Evolutionary conservation across 441 rosid species (phyloP), one percentile per base, ranked within the genome.

Genomic region (Bruguiera hainesii): DNA sequence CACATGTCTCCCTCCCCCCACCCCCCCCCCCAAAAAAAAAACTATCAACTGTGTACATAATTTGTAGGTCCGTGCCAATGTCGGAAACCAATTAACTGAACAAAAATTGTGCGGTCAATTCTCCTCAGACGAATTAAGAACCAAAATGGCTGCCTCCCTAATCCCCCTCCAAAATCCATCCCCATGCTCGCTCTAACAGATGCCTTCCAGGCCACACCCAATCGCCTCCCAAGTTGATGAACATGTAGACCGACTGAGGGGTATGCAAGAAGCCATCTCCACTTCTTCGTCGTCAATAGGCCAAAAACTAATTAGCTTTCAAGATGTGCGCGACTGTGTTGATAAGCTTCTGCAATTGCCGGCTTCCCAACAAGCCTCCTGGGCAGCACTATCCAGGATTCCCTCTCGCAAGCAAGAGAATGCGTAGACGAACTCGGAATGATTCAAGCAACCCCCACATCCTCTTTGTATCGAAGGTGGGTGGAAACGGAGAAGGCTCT

Each of bases 201-300:
- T 82, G 73, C 83, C 87, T 49, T 71, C 87, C n/a, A 75, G 71
- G 29, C 77, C 75, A 57, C 85, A 81, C 71, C 84, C 77, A 4
- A 46, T 76, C 52, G 52, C 72, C 64, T 56, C 80, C 33, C 66
- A 71, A 52, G 64, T 79, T 5, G 76, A 79, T 48, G 82, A 78
- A 61, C 79, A 78, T 7, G 29, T 84, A n/a, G 33, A 28, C 55
- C 80, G 79, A 58, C 53, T 81, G 55, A 71, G 76, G 50, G 56
- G 75, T 42, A 60, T 72, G 3, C 78, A 75, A 46, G 55, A 75
- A 46, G 55, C 78, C 37, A 42, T 73, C 60, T 65, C 83, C 31
- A 67, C 79, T 3, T 49, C 78, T 3, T 49, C 74, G n/a, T 71
- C 72, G 25, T 72, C 79, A 10, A 21, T 75, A n/a, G 25, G 72